Percentiles rank a stretch among this genome's conserved stretches.
Conservation (phyloP, 345 rosid species). For the Lepidium didymum region DNA sequence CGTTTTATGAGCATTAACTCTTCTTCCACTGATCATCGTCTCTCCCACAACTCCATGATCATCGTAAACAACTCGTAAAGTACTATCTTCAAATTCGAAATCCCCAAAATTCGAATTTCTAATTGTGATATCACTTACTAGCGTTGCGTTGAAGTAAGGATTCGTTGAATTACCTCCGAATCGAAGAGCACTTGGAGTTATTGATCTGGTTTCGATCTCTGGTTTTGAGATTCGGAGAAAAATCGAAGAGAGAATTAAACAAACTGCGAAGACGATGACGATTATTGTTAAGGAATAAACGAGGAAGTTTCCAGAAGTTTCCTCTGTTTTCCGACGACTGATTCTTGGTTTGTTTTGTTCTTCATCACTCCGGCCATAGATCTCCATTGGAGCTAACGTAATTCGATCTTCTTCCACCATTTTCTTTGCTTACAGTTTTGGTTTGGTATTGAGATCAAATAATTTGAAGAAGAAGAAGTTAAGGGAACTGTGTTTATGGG, state of each 20-base stretch:
- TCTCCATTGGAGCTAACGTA: conserved; percentile 22
- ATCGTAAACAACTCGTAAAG: conserved; percentile 23
- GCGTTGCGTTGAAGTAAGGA: conserved; percentile 35
- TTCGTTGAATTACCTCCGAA: conserved; percentile 4
- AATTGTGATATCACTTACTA: conserved; percentile 31
- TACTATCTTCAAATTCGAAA: conserved; percentile 30
- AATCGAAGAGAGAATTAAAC: conserved; percentile 26
- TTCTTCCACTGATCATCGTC: conserved; percentile 15
- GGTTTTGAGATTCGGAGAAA: conserved; percentile 38
- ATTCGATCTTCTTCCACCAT: conserved; percentile 30
- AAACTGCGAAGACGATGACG: conserved; percentile 27
- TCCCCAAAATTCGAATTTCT: conserved; percentile 44
- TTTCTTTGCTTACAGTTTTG: not conserved
- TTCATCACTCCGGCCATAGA: conserved; percentile 35
- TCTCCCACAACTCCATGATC: conserved; percentile 32
- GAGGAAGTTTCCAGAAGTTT: conserved; percentile 36
- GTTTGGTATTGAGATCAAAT: not conserved
- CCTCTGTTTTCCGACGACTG: conserved; percentile 1
- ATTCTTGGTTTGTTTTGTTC: not conserved
- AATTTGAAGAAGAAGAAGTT: not conserved
- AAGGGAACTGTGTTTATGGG: not conserved
- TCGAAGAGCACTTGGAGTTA: conserved; percentile 18
- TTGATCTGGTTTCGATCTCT: not conserved
- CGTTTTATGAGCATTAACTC: conserved; percentile 35
- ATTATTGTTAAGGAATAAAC: conserved; percentile 32